Conservation (phyloP, 768 basidiomycete species). For the Leccinum aurantiacum region DNA sequence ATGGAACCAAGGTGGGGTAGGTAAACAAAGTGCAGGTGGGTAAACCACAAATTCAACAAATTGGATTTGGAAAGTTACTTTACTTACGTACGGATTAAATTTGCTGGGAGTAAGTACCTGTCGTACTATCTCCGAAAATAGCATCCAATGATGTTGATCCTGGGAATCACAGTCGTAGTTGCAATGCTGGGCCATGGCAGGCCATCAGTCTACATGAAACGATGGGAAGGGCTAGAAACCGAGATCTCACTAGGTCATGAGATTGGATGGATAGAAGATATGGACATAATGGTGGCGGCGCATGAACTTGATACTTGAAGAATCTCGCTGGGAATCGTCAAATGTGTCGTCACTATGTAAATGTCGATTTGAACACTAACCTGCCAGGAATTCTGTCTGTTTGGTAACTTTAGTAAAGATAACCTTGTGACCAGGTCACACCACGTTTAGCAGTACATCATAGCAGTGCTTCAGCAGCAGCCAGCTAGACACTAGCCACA, state of each 20-base stretch:
- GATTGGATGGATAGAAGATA: too few relatives aligned
- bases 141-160: neutral
- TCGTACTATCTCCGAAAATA: conserved; percentile 7
- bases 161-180: neutral
- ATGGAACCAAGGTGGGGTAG: conserved; percentile 19
- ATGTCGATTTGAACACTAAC: neutral
- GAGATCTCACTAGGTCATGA: neutral
- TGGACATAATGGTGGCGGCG: neutral
- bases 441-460: neutral
- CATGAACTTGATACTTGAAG: neutral
- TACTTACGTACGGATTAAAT: neutral
- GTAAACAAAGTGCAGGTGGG: neutral
- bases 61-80: neutral
- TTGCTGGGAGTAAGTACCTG: neutral
- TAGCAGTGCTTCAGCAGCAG: neutral
- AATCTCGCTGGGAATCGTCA: neutral
- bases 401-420: neutral
- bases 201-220: neutral
- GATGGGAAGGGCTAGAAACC: neutral
- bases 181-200: neutral
- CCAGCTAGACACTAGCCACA: neutral
- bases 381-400: neutral
- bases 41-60: neutral
- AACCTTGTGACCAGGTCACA: neutral
- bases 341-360: neutral